Evolutionary conservation across 2,329 filamentous ascomycete genomes (phyloP).

Genomic region (Fonsecaea pugnacius): DNA sequence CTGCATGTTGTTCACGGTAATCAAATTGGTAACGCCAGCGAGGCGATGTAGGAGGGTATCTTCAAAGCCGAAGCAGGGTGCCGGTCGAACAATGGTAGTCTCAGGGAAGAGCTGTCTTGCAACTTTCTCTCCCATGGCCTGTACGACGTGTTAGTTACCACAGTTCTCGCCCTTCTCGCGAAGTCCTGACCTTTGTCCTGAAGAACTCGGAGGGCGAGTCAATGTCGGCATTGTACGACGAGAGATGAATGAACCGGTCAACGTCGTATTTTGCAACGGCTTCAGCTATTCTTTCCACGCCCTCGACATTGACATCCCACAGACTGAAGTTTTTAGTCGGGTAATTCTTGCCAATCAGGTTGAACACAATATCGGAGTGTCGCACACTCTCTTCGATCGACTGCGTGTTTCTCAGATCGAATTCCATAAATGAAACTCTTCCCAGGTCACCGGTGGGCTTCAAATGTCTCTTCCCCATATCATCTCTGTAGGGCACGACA

Average conservation of each 20-base stretch:
- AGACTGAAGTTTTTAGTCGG: slow-evolving; percentile 97
- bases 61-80: slow-evolving; percentile 93
- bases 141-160: slow-evolving; percentile 12
- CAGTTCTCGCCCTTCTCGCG: slow-evolving; percentile 20
- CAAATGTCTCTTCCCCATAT: slow-evolving; percentile 96
- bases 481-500: slow-evolving; percentile 89
- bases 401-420: slow-evolving; percentile 88
- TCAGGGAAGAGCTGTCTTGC: slow-evolving; percentile 91
- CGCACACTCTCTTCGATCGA: slow-evolving; percentile 96
- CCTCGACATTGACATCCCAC: slow-evolving; percentile 90
- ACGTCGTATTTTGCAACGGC: slow-evolving; percentile 97
- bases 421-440: slow-evolving; percentile 87
- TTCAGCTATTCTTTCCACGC: slow-evolving; percentile 87
- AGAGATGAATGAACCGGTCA: slow-evolving; percentile 95
- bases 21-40: slow-evolving; percentile 76
- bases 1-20: slow-evolving; percentile 92
- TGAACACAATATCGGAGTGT: slow-evolving; percentile 97
- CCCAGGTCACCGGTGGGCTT: slow-evolving; percentile 96
- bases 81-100: slow-evolving; percentile 92
- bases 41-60: slow-evolving; percentile 88
- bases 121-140: slow-evolving; percentile 79
- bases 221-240: slow-evolving; percentile 84
- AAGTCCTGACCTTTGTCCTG: slow-evolving; percentile 71
- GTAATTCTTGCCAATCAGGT: slow-evolving; percentile 90
- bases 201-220: slow-evolving; percentile 87